A percentile compares a stretch with the other conserved stretches of the same genome.
Conservation (phyloP, 2,329 filamentous ascomycete species). For the Penicillium sp. region DNA sequence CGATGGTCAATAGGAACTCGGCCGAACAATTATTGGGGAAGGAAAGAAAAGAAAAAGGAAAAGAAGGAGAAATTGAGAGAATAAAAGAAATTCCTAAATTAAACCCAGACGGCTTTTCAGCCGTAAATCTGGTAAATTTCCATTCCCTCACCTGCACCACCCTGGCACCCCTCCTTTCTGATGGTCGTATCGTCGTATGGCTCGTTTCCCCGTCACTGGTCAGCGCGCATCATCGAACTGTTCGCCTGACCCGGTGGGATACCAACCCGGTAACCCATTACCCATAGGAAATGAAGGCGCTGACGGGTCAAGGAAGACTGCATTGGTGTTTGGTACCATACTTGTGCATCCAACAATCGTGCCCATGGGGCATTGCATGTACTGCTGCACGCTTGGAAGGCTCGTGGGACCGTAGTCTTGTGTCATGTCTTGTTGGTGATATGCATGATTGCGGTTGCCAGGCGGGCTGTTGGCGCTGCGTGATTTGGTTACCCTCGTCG, state of each 20-base stretch:
- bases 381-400: not conserved
- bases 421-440: constrained; percentile 8
- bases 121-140: no score
- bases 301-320: constrained; percentile 29
- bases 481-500: constrained; percentile 35
- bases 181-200: not conserved
- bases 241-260: constrained; percentile 14
- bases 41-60: constrained; percentile 3
- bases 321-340: constrained; percentile 20
- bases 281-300: constrained; percentile 18
- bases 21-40: constrained; percentile 1
- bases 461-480: constrained; percentile 24
- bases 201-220: not conserved
- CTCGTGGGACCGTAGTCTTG: not conserved
- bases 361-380: constrained; percentile 16
- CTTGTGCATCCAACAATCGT: constrained; percentile 30
- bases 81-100: no score
- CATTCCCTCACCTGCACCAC: not conserved
- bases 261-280: constrained; percentile 17
- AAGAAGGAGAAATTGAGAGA: not conserved
- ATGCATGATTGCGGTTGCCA: constrained; percentile 26
- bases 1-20: constrained; percentile 3
- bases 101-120: no score
- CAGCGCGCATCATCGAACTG: no score
- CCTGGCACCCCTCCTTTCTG: constrained; percentile 5